Evolutionary conservation across 169 alveolate species (phyloP).

Genomic region (Plasmodium cynomolgi): DNA sequence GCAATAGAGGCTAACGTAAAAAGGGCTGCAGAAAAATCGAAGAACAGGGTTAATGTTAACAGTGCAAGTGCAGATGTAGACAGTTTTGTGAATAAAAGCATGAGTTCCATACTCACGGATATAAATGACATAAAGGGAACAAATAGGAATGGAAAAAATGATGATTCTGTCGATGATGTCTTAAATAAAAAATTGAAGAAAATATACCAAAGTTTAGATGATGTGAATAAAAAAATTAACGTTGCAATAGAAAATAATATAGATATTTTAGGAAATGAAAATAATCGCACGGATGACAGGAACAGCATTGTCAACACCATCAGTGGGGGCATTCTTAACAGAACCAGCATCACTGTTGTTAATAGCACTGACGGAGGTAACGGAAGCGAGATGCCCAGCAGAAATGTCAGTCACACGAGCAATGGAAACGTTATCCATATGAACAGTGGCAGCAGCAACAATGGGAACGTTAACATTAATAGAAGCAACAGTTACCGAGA

Average conservation of each 20-base stretch:
- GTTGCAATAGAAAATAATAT: background rate
- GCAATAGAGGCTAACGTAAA: slow-evolving; percentile 2
- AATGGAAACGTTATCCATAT: background rate
- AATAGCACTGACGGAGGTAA: background rate
- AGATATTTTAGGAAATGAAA: background rate
- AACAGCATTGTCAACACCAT: background rate
- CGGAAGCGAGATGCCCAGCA: background rate
- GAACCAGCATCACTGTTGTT: slow-evolving; percentile 1
- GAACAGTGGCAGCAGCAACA: background rate
- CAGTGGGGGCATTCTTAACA: background rate
- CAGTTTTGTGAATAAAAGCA: slow-evolving; percentile 1
- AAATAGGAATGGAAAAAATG: background rate
- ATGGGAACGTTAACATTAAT: background rate
- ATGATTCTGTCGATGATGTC: background rate
- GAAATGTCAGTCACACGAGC: background rate
- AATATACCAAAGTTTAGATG: slow-evolving; percentile 20
- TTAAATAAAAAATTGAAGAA: slow-evolving; percentile 25
- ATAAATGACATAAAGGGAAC: slow-evolving; percentile 4
- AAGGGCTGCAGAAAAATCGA: background rate
- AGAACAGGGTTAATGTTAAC: background rate
- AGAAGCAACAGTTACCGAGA: slow-evolving; percentile 3
- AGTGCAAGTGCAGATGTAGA: slow-evolving; percentile 8
- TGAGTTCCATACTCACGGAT: slow-evolving; percentile 14
- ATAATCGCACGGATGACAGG: background rate
- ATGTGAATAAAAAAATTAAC: slow-evolving; percentile 41